A percentile compares a stretch with the other conserved stretches of the same genome.
These are phyloP conservation scores for Pythium rishiriense DNA, from an alignment of 352 stramenopile genomes.

Conservation along the genomic window DNA sequence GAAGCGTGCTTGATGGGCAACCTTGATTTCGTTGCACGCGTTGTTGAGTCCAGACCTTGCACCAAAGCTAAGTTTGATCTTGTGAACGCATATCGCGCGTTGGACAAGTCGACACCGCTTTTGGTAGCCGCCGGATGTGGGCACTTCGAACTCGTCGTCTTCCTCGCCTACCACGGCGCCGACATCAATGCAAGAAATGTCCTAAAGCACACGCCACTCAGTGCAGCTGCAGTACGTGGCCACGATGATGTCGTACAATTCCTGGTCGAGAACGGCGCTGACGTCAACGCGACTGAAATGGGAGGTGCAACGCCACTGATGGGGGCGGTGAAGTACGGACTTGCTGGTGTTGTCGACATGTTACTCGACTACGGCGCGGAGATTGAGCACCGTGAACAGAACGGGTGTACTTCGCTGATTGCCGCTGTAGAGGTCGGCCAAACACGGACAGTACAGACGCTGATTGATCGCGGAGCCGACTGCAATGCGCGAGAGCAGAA, in stretches of 20 bases:
- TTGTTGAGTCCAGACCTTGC: background rate
- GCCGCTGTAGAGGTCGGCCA: too few relatives aligned
- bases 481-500: too few relatives aligned
- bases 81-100: background rate
- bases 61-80: background rate
- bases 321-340: background rate
- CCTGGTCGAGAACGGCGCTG: background rate
- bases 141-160: background rate
- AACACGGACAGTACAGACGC: too few relatives aligned
- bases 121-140: background rate
- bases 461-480: too few relatives aligned
- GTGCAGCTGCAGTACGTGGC: background rate
- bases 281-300: background rate
- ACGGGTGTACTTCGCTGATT: too few relatives aligned
- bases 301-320: background rate
- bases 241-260: background rate
- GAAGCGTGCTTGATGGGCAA: background rate
- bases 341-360: background rate
- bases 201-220: background rate
- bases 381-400: too few relatives aligned
- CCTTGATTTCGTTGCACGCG: background rate
- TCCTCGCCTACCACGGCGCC: background rate
- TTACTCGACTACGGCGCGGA: background rate
- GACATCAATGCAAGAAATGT: background rate
- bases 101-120: background rate